A percentile compares a stretch with the other conserved stretches of the same genome.
Conservation (phyloP, 306 rosid species). For the Acacia melanoxylon region DNA sequence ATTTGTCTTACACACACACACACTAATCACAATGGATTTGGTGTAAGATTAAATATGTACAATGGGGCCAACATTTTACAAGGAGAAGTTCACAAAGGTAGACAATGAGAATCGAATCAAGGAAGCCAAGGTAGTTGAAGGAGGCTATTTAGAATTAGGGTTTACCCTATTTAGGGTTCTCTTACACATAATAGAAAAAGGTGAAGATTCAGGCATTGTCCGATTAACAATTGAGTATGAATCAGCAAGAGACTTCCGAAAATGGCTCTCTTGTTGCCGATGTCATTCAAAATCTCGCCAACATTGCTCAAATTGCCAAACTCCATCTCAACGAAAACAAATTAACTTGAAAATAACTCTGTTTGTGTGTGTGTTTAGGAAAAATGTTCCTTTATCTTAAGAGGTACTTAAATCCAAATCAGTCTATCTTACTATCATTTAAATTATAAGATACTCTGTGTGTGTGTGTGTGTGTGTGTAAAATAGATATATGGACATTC, state of each 20-base stretch:
- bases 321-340: no score
- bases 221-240: constrained; percentile 41
- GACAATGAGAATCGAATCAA: constrained; percentile 57
- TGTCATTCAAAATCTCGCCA: constrained; percentile 24
- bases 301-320: constrained; percentile 23
- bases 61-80: constrained; percentile 3
- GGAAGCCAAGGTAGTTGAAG: constrained; percentile 65
- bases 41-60: not conserved
- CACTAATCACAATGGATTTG: no score
- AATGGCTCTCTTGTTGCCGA: constrained; percentile 38
- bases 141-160: constrained; percentile 59
- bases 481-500: no score
- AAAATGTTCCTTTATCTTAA: no score
- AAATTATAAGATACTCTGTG: no score
- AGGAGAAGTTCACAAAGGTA: constrained; percentile 58
- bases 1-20: no score
- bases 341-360: no score
- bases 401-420: no score
- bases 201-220: constrained; percentile 41
- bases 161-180: constrained; percentile 46
- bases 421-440: no score
- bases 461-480: no score
- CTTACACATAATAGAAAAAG: constrained; percentile 46
- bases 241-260: constrained; percentile 57
- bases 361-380: no score